phyloP scores from a whole-genome alignment of 176 grass and related monocot genomes.

The Urochloa ruziziensis region DNA sequence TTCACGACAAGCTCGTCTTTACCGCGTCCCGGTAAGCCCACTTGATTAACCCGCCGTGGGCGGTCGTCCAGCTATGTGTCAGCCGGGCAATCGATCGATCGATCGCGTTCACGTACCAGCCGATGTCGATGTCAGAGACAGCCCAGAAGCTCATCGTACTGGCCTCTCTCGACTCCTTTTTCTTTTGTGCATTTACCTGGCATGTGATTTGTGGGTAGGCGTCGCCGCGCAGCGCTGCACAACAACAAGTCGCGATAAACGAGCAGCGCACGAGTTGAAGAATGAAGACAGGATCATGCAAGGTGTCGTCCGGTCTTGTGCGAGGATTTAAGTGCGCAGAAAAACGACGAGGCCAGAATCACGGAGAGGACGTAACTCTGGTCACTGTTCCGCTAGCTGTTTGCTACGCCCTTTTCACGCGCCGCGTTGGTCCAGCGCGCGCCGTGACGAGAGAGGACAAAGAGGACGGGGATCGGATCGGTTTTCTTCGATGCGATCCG shows the following conservation, averaged over 20 bases:
- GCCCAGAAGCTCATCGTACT: background rate
- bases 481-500: background rate
- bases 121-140: background rate
- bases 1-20: conserved; percentile 23
- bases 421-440: background rate
- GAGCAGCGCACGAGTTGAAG: too few species aligned
- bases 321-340: too few species aligned
- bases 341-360: background rate
- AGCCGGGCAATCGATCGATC: conserved; percentile 23
- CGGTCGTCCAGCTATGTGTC: background rate
- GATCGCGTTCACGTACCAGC: background rate
- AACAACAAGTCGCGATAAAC: too few species aligned
- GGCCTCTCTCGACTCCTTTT: background rate
- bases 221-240: too few species aligned
- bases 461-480: background rate
- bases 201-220: too few species aligned
- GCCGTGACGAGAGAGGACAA: background rate
- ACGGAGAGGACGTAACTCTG: background rate
- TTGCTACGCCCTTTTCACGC: background rate
- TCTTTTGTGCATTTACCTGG: too few species aligned
- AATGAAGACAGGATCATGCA: too few species aligned
- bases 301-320: too few species aligned
- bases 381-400: background rate
- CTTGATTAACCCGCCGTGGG: background rate
- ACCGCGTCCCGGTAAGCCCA: conserved; percentile 34